These are phyloP conservation scores for Rhodotorula sp. DNA, from an alignment of 1,284 basidiomycete genomes.

Conservation along the genomic window DNA sequence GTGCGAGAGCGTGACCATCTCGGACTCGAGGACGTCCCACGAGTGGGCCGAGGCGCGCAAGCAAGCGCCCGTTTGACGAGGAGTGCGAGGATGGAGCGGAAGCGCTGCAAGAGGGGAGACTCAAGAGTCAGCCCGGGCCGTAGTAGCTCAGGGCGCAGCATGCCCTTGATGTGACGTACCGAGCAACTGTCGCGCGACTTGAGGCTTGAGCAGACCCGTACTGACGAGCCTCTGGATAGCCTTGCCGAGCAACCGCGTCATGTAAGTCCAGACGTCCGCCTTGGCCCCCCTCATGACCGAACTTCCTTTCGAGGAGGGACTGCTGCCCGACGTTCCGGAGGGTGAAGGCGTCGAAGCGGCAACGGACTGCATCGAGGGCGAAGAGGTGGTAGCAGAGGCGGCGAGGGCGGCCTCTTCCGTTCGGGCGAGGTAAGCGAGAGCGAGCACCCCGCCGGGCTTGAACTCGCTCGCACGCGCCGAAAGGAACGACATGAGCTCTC, in stretches of 20 bases:
- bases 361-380: constrained; percentile 3
- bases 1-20: constrained; percentile 48
- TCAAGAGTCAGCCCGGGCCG: background rate
- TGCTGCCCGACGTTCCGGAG: background rate
- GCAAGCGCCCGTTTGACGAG: constrained; percentile 49
- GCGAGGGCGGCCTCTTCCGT: constrained; percentile 43
- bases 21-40: constrained; percentile 49
- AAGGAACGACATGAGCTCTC: constrained; percentile 50
- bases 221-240: constrained; percentile 52
- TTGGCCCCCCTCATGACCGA: background rate
- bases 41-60: constrained; percentile 48
- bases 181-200: constrained; percentile 50
- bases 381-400: background rate
- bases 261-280: constrained; percentile 49
- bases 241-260: constrained; percentile 49
- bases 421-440: constrained; percentile 50
- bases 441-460: constrained; percentile 49
- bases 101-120: constrained; percentile 35
- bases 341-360: background rate
- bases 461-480: constrained; percentile 50
- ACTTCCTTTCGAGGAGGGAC: background rate
- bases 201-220: constrained; percentile 51
- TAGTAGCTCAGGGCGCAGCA: background rate
- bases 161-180: constrained; percentile 25
- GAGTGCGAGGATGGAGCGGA: constrained; percentile 51